Conservation (phyloP, 2,329 filamentous ascomycete species). For the Cadophora gregata region DNA sequence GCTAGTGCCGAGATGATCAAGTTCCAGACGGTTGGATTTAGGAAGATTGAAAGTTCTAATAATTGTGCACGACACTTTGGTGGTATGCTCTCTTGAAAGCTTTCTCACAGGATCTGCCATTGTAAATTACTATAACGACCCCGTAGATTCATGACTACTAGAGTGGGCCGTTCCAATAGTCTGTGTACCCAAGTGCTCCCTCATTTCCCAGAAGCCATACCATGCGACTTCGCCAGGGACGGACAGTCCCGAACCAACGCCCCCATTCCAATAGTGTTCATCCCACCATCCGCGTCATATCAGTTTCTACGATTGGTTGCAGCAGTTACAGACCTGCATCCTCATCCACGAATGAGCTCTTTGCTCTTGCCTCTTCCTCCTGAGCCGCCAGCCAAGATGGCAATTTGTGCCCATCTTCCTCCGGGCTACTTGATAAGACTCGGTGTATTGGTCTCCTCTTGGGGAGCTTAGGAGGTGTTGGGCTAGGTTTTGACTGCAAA, state of each 20-base stretch:
- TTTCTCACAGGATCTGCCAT: not conserved
- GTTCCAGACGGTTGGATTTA: no score
- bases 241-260: not conserved
- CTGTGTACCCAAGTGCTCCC: not conserved
- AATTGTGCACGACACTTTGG: not conserved
- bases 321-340: slow-evolving; percentile 33
- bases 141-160: not conserved
- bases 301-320: not conserved
- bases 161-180: not conserved
- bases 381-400: slow-evolving; percentile 45
- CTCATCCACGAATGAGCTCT: slow-evolving; percentile 44
- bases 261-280: slow-evolving; percentile 1
- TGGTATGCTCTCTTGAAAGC: no score
- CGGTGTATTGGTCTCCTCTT: slow-evolving; percentile 37
- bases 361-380: slow-evolving; percentile 45
- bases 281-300: not conserved
- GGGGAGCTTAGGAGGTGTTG: slow-evolving; percentile 36
- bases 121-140: no score
- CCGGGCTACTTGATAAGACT: slow-evolving; percentile 40
- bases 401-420: slow-evolving; percentile 42
- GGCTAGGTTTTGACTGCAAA: not conserved
- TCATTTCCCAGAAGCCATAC: not conserved
- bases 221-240: not conserved
- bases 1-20: not conserved
- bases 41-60: no score